Conservation (phyloP, 139 green algal species). For the Diplosphaera chodatii region DNA sequence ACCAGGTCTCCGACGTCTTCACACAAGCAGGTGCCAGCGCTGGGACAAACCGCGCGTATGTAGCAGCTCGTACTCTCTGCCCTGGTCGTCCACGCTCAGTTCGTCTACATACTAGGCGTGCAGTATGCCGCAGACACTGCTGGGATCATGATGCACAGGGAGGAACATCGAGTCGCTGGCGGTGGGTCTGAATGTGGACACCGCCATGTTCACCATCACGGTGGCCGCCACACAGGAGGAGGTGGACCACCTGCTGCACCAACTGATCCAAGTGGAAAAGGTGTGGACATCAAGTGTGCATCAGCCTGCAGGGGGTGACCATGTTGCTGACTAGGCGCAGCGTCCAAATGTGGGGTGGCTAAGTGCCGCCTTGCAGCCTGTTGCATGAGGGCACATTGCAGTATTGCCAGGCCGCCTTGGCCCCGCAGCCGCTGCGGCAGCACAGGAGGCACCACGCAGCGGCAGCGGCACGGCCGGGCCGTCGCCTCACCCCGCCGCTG, state of each 20-base stretch:
- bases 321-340: too few relatives aligned
- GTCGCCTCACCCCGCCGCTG: neutral
- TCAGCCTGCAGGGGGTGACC: too few relatives aligned
- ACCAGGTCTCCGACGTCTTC: conserved; percentile 94
- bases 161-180: conserved; percentile 95
- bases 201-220: conserved; percentile 95
- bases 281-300: conserved; percentile 2
- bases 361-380: neutral
- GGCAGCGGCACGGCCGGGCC: too few relatives aligned
- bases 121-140: neutral
- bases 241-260: conserved; percentile 29
- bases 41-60: too few relatives aligned
- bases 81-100: too few relatives aligned
- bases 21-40: conserved; percentile 64
- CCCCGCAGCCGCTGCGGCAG: too few relatives aligned
- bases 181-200: conserved; percentile 88
- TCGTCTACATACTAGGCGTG: too few relatives aligned
- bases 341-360: too few relatives aligned
- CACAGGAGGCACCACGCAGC: too few relatives aligned
- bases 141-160: neutral
- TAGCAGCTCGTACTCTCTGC: too few relatives aligned
- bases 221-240: conserved; percentile 61
- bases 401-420: too few relatives aligned
- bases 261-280: conserved; percentile 52
- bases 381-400: too few relatives aligned